Evolutionary conservation across 78 protist species (phyloP).

Genomic region (Blattamonas nauphoetae): DNA sequence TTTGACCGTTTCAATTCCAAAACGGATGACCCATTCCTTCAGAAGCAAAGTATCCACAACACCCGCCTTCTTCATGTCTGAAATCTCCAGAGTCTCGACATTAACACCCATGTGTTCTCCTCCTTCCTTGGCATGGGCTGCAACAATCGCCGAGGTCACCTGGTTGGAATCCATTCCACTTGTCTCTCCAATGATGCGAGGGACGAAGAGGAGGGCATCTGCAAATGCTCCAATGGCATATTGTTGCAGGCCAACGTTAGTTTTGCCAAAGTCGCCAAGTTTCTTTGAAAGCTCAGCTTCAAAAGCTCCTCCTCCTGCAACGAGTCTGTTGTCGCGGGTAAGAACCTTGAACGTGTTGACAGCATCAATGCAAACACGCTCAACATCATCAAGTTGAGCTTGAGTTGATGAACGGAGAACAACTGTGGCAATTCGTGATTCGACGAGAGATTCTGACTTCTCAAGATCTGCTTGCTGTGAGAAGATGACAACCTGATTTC

Average conservation of each 20-base stretch:
- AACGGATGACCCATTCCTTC: conserved; percentile 5
- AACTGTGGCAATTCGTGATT: conserved; percentile 18
- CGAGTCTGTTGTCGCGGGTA: background rate
- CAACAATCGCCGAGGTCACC: background rate
- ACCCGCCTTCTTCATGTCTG: conserved; percentile 7
- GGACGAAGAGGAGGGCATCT: background rate
- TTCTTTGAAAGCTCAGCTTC: conserved; percentile 26
- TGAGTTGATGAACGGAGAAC: conserved; percentile 27
- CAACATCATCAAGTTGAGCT: conserved; percentile 22
- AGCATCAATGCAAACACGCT: conserved; percentile 25
- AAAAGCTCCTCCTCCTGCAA: conserved; percentile 40
- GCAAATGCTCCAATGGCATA: conserved; percentile 3
- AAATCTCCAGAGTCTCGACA: background rate
- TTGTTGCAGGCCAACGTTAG: background rate
- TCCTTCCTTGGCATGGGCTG: background rate
- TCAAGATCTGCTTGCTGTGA: background rate
- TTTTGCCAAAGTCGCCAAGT: background rate
- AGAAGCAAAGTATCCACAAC: background rate
- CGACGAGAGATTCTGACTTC: background rate
- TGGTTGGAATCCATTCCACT: background rate
- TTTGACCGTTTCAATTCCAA: conserved; percentile 3
- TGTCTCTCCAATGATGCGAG: background rate
- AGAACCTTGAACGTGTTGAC: conserved; percentile 8
- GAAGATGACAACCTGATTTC: conserved; percentile 6
- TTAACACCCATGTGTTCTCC: background rate